phyloP scores from a whole-genome alignment of 208 protist species.

The Trypanosoma melophagium region DNA sequence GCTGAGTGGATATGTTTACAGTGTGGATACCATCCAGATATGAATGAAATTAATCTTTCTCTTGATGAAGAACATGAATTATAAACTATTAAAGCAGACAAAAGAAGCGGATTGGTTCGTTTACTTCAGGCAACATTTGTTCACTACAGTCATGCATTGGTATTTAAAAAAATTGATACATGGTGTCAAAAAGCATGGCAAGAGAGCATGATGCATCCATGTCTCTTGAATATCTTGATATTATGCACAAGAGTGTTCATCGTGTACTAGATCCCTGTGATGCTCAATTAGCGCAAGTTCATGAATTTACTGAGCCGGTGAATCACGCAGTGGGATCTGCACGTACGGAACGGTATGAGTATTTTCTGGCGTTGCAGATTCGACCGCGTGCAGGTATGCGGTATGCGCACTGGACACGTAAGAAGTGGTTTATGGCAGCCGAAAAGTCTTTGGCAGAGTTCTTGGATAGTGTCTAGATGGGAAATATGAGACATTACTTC shows the following conservation, averaged over 20 bases:
- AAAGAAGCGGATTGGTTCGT: constrained; percentile 27
- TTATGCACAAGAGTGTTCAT: constrained; percentile 29
- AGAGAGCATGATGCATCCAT: constrained; percentile 25
- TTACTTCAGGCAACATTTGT: constrained; percentile 14
- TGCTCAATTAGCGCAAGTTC: constrained; percentile 25
- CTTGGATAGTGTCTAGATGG: constrained; percentile 26
- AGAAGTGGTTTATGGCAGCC: constrained; percentile 38
- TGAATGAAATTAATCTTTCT: constrained; percentile 7
- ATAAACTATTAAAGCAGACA: constrained; percentile 31
- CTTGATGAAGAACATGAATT: constrained; percentile 27
- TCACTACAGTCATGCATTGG: constrained; percentile 36
- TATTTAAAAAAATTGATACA: constrained; percentile 31
- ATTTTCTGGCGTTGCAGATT: constrained; percentile 30
- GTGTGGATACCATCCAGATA: constrained; percentile 25
- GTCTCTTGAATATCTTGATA: constrained; percentile 27
- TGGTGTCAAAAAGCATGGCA: constrained; percentile 35
- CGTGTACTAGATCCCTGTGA: constrained; percentile 33
- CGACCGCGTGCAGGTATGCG: constrained; percentile 24
- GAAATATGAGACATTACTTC: too few species aligned
- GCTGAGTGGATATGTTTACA: constrained; percentile 30
- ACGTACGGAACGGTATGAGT: constrained; percentile 32
- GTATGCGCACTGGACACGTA: constrained; percentile 31
- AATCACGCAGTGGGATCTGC: constrained; percentile 34
- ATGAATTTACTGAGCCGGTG: constrained; percentile 39
- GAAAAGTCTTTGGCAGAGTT: constrained; percentile 34